phyloP scores from a whole-genome alignment of 495 filamentous ascomycete genomes.

The Pyronema omphalodes region DNA sequence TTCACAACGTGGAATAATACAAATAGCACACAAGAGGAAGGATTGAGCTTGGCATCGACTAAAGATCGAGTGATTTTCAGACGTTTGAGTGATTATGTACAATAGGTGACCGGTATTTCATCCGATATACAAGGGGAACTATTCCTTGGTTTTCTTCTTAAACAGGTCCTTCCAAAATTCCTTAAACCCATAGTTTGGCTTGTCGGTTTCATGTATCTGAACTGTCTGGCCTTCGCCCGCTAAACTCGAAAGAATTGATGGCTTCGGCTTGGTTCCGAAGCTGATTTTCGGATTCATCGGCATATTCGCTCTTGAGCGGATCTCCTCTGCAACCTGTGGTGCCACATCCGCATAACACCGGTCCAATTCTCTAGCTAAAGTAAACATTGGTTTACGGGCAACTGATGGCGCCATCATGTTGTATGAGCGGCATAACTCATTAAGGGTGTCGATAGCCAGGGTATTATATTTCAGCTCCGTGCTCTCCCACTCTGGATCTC shows the following conservation, averaged over 20 bases:
- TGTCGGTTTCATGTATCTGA: slow-evolving; percentile 51
- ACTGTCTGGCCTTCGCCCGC: slow-evolving; percentile 29
- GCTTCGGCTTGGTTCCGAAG: slow-evolving; percentile 23
- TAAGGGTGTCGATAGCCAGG: slow-evolving; percentile 62
- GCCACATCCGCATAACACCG: slow-evolving; percentile 75
- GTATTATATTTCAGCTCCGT: slow-evolving; percentile 60
- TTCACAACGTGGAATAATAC: too few relatives aligned
- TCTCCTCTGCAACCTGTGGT: slow-evolving; percentile 49
- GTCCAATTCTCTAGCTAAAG: slow-evolving; percentile 61
- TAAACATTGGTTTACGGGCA: slow-evolving; percentile 86
- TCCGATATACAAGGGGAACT: too few relatives aligned
- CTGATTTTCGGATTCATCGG: slow-evolving; percentile 28
- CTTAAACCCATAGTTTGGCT: slow-evolving; percentile 59
- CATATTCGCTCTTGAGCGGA: slow-evolving; percentile 45
- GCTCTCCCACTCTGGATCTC: slow-evolving; percentile 46
- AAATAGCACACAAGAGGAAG: too few relatives aligned
- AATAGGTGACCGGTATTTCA: too few relatives aligned
- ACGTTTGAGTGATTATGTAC: too few relatives aligned
- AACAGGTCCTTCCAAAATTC: slow-evolving; percentile 80
- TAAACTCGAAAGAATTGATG: slow-evolving; percentile 23
- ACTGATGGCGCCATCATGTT: slow-evolving; percentile 85
- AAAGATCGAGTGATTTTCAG: too few relatives aligned
- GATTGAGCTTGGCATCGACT: too few relatives aligned
- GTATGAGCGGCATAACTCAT: slow-evolving; percentile 66
- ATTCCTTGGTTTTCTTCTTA: slow-evolving; percentile 23